Conservation (phyloP, 2,329 filamentous ascomycete genomes). For the Tothia fuscella region DNA sequence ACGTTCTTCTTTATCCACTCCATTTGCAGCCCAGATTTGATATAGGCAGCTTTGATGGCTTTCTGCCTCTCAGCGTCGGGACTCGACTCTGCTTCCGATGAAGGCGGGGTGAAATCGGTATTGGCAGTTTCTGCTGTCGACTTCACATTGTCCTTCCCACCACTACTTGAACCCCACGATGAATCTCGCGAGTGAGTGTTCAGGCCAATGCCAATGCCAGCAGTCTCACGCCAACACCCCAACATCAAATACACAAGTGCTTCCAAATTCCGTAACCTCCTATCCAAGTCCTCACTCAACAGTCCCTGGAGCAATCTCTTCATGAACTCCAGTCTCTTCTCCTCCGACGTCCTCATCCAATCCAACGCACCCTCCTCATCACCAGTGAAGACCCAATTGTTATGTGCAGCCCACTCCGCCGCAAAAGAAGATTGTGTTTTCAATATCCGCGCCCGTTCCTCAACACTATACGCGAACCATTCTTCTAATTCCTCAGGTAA, state of each 20-base stretch:
- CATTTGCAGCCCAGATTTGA: constrained; percentile 29
- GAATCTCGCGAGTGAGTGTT: not conserved
- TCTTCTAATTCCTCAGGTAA: constrained; percentile 88
- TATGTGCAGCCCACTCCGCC: constrained; percentile 51
- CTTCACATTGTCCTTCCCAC: no score
- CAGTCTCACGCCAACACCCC: constrained; percentile 39
- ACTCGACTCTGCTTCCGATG: not conserved
- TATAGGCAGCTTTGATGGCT: constrained; percentile 13
- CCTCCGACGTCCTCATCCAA: constrained; percentile 55
- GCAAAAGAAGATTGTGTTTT: constrained; percentile 67
- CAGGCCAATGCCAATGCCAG: constrained; percentile 20
- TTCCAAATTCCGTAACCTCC: constrained; percentile 27
- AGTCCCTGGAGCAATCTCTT: constrained; percentile 27
- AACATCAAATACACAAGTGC: constrained; percentile 35
- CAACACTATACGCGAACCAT: constrained; percentile 89
- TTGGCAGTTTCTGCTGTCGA: not conserved
- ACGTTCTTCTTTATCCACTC: constrained; percentile 34
- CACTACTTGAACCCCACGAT: not conserved
- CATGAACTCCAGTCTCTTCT: constrained; percentile 47
- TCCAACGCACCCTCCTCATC: constrained; percentile 34
- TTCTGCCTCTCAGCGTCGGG: constrained; percentile 6
- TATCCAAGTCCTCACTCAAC: constrained; percentile 18
- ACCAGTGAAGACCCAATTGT: constrained; percentile 25
- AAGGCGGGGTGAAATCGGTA: not conserved
- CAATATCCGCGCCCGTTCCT: constrained; percentile 69